Base-by-base conservation (phyloP, 768 basidiomycete species). In the Calvatia gigantea region DNA sequence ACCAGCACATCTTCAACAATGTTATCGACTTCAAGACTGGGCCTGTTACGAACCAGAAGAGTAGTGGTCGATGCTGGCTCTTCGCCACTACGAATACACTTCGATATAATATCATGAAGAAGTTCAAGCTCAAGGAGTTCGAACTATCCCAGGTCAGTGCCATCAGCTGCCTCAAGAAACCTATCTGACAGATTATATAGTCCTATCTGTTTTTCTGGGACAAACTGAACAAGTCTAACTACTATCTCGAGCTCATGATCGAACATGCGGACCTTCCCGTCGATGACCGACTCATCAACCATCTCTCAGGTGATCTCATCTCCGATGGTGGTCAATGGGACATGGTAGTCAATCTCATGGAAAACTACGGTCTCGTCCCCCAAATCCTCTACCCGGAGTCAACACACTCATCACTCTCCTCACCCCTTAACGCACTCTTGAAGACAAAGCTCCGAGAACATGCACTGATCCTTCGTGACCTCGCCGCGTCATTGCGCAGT, bases 321-420 rank as follows among this genome's bases (percentile, higher is more conserved):
- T 86, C 83, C 62, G 94, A 97, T 65, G 94, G 94, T 47, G 95
- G 94, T 6, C 94, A 96, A 68, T 95, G 89, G 87, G 95, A 98
- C 65, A 98, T 96, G 94, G 85, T 73, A 5, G 77, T 81, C 61
- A 83, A 75, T 60, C 70, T 78, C 57, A 64, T 77, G 44, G 73
- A 78, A 77, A 87, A 77, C 41, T 97, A 96, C 65, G 96, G 96
- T 44, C 73, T 95, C 37, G 83, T 98, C 17, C 96, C 96, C 2
- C 90, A 93, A 65, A 57, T 83, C 0, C 51, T 91, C 33, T 94
- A 85, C 69, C 92, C 94, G 19, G 91, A 98, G 70, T 90, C 91
- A 0, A 83, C 77, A 51, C 89, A 92, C 65, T 95, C 93, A 1
- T 84, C 87, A 19, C 75, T 84, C 50, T 88, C 92, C 2, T 64